phyloP scores from a whole-genome alignment of 257 asterid species.

The Plectranthus barbatus region DNA sequence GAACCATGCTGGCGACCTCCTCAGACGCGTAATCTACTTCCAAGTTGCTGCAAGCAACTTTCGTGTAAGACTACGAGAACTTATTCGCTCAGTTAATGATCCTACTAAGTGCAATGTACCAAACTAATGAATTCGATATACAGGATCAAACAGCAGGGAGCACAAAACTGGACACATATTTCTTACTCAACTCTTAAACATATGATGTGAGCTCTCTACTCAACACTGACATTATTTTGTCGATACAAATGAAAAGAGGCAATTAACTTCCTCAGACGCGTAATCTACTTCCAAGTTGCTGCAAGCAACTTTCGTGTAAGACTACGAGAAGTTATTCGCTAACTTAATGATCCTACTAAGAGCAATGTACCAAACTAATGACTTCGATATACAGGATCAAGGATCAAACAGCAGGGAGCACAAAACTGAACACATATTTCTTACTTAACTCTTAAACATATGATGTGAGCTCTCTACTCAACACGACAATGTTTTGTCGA shows the following conservation, averaged over 20 bases:
- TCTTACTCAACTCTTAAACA: neutral
- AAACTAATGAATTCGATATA: neutral
- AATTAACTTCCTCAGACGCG: constrained; percentile 51
- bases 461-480: too few relatives aligned
- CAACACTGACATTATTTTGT: too few relatives aligned
- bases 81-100: neutral
- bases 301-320: constrained; percentile 16
- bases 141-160: neutral
- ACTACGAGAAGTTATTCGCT: neutral
- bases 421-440: neutral
- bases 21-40: constrained; percentile 71
- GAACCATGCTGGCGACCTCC: constrained; percentile 54
- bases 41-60: constrained; percentile 46
- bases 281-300: constrained; percentile 82
- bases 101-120: neutral
- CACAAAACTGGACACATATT: neutral
- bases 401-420: neutral
- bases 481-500: too few relatives aligned
- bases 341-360: neutral
- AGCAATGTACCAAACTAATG: neutral
- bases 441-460: neutral
- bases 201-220: too few relatives aligned
- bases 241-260: too few relatives aligned
- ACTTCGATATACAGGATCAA: neutral
- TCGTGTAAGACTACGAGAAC: neutral